Conservation (phyloP, 306 rosid species). For the Trifolium pratense region DNA sequence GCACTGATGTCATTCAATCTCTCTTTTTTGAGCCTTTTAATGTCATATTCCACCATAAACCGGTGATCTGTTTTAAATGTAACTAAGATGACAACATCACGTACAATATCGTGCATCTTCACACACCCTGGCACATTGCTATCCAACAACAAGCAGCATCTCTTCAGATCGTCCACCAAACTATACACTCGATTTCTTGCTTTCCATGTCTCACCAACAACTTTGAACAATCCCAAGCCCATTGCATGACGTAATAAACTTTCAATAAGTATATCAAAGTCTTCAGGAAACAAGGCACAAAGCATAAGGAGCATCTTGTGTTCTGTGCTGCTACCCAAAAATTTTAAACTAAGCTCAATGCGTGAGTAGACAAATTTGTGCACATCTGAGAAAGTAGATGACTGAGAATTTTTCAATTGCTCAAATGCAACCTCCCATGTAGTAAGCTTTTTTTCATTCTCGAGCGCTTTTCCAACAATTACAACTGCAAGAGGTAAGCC, state of each 20-base stretch:
- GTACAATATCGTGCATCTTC: constrained; percentile 12
- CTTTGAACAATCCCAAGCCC: background rate
- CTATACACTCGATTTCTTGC: background rate
- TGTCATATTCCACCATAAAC: background rate
- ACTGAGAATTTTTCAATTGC: background rate
- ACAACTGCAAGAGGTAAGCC: background rate
- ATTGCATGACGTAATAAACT: background rate
- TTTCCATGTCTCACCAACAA: background rate
- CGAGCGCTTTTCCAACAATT: background rate
- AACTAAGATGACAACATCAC: background rate
- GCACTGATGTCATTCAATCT: no score
- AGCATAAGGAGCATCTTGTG: background rate
- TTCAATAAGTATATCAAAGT: background rate
- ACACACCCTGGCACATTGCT: constrained; percentile 1
- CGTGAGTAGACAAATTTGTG: background rate
- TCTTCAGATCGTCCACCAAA: background rate
- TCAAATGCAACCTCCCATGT: background rate
- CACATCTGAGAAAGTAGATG: background rate
- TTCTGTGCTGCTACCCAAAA: background rate
- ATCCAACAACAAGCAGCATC: background rate
- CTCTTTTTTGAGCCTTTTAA: no score
- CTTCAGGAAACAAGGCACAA: background rate
- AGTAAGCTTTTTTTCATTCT: background rate
- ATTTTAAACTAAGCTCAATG: background rate
- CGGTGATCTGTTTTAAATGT: no score